A percentile compares a stretch with the other conserved stretches of the same genome.
Evolutionary conservation across 768 basidiomycete genomes (phyloP).

Genomic region (Trichaptum fuscoviolaceum): DNA sequence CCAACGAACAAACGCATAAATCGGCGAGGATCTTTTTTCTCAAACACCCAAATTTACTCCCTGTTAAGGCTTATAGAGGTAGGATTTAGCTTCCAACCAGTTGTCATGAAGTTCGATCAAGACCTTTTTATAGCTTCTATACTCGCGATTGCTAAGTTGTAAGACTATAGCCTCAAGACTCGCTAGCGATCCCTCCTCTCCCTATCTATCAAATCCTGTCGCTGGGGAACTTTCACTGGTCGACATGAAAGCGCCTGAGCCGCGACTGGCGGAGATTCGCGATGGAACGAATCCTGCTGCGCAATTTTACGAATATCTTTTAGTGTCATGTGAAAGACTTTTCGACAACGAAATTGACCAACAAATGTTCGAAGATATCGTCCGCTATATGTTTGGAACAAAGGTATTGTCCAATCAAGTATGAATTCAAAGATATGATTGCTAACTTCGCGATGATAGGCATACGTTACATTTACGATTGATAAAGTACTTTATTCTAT

Average conservation of each 20-base stretch:
- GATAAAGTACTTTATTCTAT: slow-evolving; percentile 87
- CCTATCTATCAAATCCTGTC: slow-evolving; percentile 26
- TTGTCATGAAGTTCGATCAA: slow-evolving; percentile 4
- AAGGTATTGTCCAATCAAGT: slow-evolving; percentile 38
- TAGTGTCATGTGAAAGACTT: slow-evolving; percentile 83
- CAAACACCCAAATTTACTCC: slow-evolving; percentile 85
- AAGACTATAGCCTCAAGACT: slow-evolving; percentile 59
- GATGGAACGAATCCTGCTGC: slow-evolving; percentile 38
- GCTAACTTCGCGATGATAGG: slow-evolving; percentile 38
- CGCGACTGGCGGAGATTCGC: slow-evolving; percentile 17
- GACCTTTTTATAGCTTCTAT: slow-evolving; percentile 54
- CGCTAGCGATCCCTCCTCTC: slow-evolving; percentile 25
- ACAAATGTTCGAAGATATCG: slow-evolving; percentile 81
- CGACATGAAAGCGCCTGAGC: slow-evolving; percentile 4
- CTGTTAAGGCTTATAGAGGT: slow-evolving; percentile 86
- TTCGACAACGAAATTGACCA: slow-evolving; percentile 94
- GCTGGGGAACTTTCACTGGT: slow-evolving; percentile 35
- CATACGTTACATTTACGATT: slow-evolving; percentile 87
- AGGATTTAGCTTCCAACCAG: slow-evolving; percentile 19
- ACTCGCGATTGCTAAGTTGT: slow-evolving; percentile 74
- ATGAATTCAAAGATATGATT: neutral
- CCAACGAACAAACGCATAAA: slow-evolving; percentile 25
- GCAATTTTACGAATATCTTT: slow-evolving; percentile 76
- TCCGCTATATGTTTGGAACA: slow-evolving; percentile 82
- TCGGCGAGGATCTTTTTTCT: slow-evolving; percentile 68